Evolutionary conservation across 768 basidiomycete species (phyloP).

Genomic region (Cyclocybe cylindracea): DNA sequence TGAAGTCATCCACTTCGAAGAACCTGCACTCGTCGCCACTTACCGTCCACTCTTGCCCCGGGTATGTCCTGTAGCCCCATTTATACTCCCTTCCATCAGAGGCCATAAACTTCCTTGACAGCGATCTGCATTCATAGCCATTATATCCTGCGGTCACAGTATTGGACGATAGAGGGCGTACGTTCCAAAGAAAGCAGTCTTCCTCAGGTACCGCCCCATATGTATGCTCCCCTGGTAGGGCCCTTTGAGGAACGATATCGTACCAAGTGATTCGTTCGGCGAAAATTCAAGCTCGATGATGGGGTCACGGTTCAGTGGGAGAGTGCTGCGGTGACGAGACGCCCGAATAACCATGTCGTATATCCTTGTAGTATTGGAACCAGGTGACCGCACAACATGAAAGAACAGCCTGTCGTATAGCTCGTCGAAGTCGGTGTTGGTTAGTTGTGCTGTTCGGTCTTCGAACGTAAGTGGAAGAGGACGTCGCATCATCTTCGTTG

Average conservation of each 20-base stretch:
- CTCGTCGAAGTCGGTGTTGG: conserved; percentile 70
- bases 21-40: conserved; percentile 25
- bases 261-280: conserved; percentile 58
- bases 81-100: conserved; percentile 72
- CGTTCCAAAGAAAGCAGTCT: conserved; percentile 66
- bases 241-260: conserved; percentile 50
- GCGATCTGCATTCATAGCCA: conserved; percentile 43
- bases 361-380: conserved; percentile 48
- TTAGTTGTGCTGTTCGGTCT: conserved; percentile 61
- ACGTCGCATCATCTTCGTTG: conserved; percentile 10
- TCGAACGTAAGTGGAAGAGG: conserved; percentile 61
- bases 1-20: not conserved
- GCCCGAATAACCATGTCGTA: conserved; percentile 69
- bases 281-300: conserved; percentile 62
- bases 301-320: conserved; percentile 54
- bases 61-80: conserved; percentile 58
- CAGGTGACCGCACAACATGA: conserved; percentile 55
- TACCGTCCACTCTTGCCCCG: conserved; percentile 77
- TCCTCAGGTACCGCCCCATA: conserved; percentile 67
- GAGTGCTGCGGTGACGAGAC: conserved; percentile 56
- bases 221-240: conserved; percentile 44
- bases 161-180: conserved; percentile 32
- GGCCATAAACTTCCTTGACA: conserved; percentile 66
- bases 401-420: conserved; percentile 77
- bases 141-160: conserved; percentile 4